Conservation (phyloP, 371 early-diverging fungal species). For the Lichtheimia corymbifera region DNA sequence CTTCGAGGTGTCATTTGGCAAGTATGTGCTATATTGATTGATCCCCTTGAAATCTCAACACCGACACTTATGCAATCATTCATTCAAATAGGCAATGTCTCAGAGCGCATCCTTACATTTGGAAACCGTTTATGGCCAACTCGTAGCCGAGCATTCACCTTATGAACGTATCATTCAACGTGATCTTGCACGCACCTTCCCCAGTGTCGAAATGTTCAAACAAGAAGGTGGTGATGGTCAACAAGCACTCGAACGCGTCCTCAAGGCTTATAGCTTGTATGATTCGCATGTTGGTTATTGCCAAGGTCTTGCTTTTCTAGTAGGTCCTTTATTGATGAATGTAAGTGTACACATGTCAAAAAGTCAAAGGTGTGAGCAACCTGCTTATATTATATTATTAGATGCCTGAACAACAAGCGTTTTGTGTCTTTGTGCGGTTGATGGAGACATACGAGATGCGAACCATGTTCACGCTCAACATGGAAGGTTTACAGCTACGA, state of each 20-base stretch:
- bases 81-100: constrained; percentile 61
- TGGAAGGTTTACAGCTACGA: constrained; percentile 81
- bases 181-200: constrained; percentile 93
- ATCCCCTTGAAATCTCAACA: too few species aligned
- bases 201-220: constrained; percentile 82
- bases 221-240: constrained; percentile 87
- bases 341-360: constrained; percentile 52
- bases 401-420: constrained; percentile 91
- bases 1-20: constrained; percentile 95
- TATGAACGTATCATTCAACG: constrained; percentile 89
- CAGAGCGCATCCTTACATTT: constrained; percentile 74
- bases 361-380: neutral
- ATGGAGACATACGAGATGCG: constrained; percentile 87
- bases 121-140: constrained; percentile 83
- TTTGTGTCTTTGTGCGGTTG: constrained; percentile 79
- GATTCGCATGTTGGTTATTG: constrained; percentile 95
- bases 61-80: too few species aligned
- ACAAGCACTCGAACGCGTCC: constrained; percentile 74
- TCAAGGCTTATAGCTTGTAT: constrained; percentile 90
- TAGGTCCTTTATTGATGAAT: constrained; percentile 91
- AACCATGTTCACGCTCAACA: constrained; percentile 72
- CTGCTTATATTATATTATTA: constrained; percentile 14
- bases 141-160: constrained; percentile 76
- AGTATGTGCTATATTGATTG: neutral
- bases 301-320: constrained; percentile 95